Conservation (phyloP, 768 basidiomycete genomes). For the Gloeopeniophorella convolvens region DNA sequence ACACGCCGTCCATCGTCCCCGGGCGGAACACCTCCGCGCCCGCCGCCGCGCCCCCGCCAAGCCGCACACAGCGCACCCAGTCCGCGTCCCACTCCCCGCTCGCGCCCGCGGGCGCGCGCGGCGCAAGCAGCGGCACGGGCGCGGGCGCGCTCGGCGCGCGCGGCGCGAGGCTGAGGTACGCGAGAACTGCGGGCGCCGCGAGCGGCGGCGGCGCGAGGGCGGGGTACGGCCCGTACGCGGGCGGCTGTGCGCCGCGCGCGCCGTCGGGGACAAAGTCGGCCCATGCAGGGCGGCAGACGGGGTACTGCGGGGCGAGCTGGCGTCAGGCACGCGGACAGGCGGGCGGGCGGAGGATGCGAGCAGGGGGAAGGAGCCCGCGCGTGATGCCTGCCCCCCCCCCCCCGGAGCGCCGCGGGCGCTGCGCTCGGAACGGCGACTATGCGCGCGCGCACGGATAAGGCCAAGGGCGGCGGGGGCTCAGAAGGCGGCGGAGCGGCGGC, state of each 20-base stretch:
- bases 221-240: constrained; percentile 33
- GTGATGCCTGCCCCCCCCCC: no score
- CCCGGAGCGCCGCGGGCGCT: no score
- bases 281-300: constrained; percentile 53
- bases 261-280: constrained; percentile 41
- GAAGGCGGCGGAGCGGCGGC: background rate
- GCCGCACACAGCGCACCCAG: constrained; percentile 51
- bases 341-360: background rate
- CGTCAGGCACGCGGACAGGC: background rate
- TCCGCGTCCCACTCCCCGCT: constrained; percentile 64
- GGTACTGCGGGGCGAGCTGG: constrained; percentile 41
- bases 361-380: background rate
- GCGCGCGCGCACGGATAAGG: no score
- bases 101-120: constrained; percentile 19
- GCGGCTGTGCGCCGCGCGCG: constrained; percentile 4
- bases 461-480: no score
- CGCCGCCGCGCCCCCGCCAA: constrained; percentile 26
- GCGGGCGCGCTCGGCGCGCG: constrained; percentile 22
- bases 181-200: constrained; percentile 65
- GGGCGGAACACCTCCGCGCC: constrained; percentile 42
- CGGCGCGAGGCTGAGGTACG: constrained; percentile 51
- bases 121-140: constrained; percentile 25
- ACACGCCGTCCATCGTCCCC: constrained; percentile 68
- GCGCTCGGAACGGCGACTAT: no score
- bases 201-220: constrained; percentile 52